phyloP scores from a whole-genome alignment of 148 eudicot species.

The Arbutus unedo region DNA sequence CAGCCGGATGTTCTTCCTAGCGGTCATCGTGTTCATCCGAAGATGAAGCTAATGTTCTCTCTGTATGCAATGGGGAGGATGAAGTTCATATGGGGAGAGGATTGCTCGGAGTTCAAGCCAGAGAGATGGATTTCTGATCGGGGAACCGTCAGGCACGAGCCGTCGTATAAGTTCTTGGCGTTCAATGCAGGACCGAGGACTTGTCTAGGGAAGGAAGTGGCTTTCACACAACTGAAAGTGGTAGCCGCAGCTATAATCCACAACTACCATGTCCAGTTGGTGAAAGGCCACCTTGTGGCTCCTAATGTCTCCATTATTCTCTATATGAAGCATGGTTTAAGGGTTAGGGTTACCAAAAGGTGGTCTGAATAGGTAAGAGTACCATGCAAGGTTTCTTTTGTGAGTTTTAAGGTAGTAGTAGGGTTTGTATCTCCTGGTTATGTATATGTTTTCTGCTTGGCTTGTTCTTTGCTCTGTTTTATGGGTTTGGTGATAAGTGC shows the following conservation, averaged over 20 bases:
- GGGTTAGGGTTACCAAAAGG: conserved; percentile 40
- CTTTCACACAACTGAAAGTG: conserved; percentile 41
- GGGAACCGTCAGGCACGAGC: conserved; percentile 39
- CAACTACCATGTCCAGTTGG: conserved; percentile 36
- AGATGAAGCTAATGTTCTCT: conserved; percentile 31
- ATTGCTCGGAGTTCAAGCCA: conserved; percentile 23
- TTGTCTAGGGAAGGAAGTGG: conserved; percentile 43
- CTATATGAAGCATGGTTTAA: conserved; percentile 54
- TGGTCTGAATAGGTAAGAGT: conserved; percentile 1
- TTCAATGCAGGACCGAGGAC: conserved; percentile 49
- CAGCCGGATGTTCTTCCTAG: conserved; percentile 38
- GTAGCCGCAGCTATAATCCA: conserved; percentile 44
- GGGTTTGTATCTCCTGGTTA: neutral
- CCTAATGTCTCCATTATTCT: conserved; percentile 53
- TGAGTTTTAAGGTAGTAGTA: too few species aligned
- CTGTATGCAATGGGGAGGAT: conserved; percentile 42
- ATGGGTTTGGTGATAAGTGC: too few species aligned
- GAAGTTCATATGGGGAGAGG: conserved; percentile 36
- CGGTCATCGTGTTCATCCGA: conserved; percentile 36
- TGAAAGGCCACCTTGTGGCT: conserved; percentile 30
- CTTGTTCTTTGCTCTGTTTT: too few species aligned
- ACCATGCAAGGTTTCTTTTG: too few species aligned
- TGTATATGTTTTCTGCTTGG: too few species aligned
- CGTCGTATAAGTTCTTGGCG: conserved; percentile 36
- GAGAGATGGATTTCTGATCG: conserved; percentile 39